Percentiles rank a stretch among this genome's conserved stretches.
phyloP scores from a whole-genome alignment of 2,329 filamentous ascomycete genomes.

The Epichloe elymi region DNA sequence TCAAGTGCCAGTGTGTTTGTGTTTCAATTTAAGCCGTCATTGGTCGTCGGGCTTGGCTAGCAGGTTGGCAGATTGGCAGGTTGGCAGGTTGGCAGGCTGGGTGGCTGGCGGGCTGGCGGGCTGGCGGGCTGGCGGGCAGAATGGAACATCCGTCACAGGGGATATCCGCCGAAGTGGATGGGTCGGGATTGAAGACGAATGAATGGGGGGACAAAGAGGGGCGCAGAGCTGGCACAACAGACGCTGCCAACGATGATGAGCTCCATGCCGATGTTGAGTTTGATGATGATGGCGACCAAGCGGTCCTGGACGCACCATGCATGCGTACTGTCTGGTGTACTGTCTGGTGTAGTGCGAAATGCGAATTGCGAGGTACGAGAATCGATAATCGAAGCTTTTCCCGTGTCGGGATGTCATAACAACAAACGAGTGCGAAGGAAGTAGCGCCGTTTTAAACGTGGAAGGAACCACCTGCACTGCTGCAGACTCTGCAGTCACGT shows the following conservation, averaged over 20 bases:
- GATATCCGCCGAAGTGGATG: background rate
- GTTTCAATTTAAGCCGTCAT: background rate
- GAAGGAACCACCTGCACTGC: too few relatives aligned
- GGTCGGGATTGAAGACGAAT: background rate
- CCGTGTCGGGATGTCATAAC: too few relatives aligned
- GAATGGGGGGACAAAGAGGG: background rate
- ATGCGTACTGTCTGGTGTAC: background rate
- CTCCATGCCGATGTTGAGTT: background rate
- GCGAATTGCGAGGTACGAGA: background rate
- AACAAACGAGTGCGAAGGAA: too few relatives aligned
- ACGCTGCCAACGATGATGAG: background rate
- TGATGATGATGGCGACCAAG: background rate
- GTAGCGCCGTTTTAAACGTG: too few relatives aligned
- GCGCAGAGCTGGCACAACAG: background rate
- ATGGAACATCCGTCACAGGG: background rate
- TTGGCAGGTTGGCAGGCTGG: too few relatives aligned
- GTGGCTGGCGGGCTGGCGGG: background rate
- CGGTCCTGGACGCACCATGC: too few relatives aligned
- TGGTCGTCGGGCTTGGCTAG: too few relatives aligned
- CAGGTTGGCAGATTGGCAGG: too few relatives aligned
- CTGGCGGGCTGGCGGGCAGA: background rate
- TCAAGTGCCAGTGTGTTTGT: constrained; percentile 2
- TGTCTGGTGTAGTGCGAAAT: background rate
- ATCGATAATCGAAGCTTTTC: background rate
- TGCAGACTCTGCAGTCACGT: too few relatives aligned